Base-by-base conservation (phyloP, 1,284 basidiomycete genomes). In the Mycosarcoma mackinlayi region DNA sequence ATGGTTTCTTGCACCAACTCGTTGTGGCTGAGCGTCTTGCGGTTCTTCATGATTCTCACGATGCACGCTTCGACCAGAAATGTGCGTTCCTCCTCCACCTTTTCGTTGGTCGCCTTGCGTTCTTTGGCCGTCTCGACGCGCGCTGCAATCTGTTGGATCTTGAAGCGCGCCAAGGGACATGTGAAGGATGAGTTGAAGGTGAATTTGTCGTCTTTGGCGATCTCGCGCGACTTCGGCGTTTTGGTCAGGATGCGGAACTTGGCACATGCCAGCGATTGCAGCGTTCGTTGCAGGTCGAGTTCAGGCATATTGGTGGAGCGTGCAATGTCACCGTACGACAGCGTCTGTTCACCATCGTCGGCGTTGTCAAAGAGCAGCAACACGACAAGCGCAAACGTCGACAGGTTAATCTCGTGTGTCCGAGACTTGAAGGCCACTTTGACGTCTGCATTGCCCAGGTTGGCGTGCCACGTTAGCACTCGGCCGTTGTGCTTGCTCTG, bases 1-100 rank as follows among this genome's bases (percentile, higher is more conserved):
- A 92, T 92, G 24, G 94, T 93, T 83, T 98, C 94, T 73, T 91
- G 91, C 55, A 98, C 87, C 16, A 99, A 87, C 61, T 95, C 93
- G 66, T 90, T 92, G 81, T 98, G 94, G 6, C 86, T 84, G 88
- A 98, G 89, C 55, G 88, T 88, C 83, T 98, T 98, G 63, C 94
- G 86, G 80, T 93, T 90, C 85, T 99, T 98, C 96, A 99, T 98
- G 34, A 98, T 90, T 35, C 96, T 89, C 23, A 98, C 96, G 64
- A 98, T 92, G 79, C 93, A 97, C 6, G 51, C 41, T 85, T 98
- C 95, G 39, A 90, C 92, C 81, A 95, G 91, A 81, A 93, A 90
- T 75, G 87, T 89, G 40, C 96, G 85, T 83, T 97, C 94, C 83
- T 98, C 95, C 45, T 96, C 94, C 21, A 99, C 89, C 65, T 91